phyloP scores from a whole-genome alignment of 371 early-diverging fungal species.

The Basidiobolus meristosporus region DNA sequence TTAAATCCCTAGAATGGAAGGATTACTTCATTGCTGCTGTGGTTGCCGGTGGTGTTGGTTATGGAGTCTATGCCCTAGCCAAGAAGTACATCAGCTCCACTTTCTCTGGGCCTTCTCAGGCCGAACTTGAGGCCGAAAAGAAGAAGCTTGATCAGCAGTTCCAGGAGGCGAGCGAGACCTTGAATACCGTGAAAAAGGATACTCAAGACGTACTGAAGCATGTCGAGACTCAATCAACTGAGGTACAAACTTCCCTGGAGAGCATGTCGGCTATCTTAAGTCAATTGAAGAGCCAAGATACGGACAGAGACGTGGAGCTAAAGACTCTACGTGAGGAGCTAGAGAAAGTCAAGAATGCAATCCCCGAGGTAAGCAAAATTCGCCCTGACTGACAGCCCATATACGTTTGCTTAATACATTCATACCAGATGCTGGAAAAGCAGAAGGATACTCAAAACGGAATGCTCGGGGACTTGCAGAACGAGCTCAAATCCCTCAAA shows the following conservation, averaged over 20 bases:
- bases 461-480: conserved; percentile 66
- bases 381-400: not conserved
- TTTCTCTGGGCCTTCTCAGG: conserved; percentile 39
- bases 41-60: conserved; percentile 69
- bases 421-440: conserved; percentile 43
- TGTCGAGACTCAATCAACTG: conserved; percentile 46
- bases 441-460: conserved; percentile 45
- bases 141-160: conserved; percentile 54
- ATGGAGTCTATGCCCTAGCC: conserved; percentile 58
- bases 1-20: conserved; percentile 68
- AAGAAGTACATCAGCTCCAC: conserved; percentile 53
- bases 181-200: conserved; percentile 40
- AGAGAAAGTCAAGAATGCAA: conserved; percentile 45
- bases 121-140: conserved; percentile 49
- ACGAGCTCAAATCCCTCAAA: conserved; percentile 81
- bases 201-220: conserved; percentile 27
- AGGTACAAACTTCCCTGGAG: conserved; percentile 46
- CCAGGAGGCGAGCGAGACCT: conserved; percentile 42
- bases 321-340: conserved; percentile 50
- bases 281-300: conserved; percentile 46
- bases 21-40: conserved; percentile 82
- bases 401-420: not conserved
- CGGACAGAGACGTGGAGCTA: conserved; percentile 47
- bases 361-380: conserved; percentile 42
- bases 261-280: conserved; percentile 41